A percentile compares a stretch with the other conserved stretches of the same genome.
Conservation (phyloP, 305 asterid species). For the Solanum hybrid region DNA sequence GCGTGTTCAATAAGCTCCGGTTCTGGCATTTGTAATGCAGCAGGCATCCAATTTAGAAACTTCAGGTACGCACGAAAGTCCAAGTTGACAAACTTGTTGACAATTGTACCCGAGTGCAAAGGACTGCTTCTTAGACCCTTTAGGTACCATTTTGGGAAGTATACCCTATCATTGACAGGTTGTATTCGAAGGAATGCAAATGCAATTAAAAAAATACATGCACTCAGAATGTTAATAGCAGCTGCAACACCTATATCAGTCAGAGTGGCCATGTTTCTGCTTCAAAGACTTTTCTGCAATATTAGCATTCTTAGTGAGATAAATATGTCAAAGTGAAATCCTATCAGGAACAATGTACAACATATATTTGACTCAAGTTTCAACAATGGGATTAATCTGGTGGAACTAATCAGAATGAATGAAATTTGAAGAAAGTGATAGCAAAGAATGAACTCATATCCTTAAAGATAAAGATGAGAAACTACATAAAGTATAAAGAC, state of each 20-base stretch:
- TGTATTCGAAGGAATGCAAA: constrained; percentile 87
- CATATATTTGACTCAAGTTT: not conserved
- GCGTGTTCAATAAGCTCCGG: constrained; percentile 90
- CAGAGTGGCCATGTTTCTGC: constrained; percentile 58
- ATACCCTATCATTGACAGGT: constrained; percentile 85
- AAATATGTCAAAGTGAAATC: not conserved
- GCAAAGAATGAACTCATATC: not conserved
- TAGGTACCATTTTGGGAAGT: constrained; percentile 94
- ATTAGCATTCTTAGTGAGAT: not conserved
- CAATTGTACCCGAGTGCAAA: constrained; percentile 51
- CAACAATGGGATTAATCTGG: not conserved
- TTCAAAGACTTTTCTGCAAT: constrained; percentile 20
- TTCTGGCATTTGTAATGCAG: constrained; percentile 89
- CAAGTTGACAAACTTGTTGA: constrained; percentile 64
- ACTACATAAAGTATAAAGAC: not conserved
- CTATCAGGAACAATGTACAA: not conserved
- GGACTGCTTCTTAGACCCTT: constrained; percentile 75
- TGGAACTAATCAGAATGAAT: not conserved
- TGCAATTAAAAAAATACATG: constrained; percentile 64
- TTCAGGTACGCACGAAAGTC: constrained; percentile 67
- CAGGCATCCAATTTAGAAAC: constrained; percentile 93
- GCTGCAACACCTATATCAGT: constrained; percentile 80
- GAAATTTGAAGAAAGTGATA: not conserved
- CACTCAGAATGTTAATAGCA: constrained; percentile 63
- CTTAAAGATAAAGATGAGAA: not conserved